A percentile compares a stretch with the other conserved stretches of the same genome.
These are phyloP conservation scores for Solanum neorickii DNA, from an alignment of 257 asterid species.

Conservation along the genomic window DNA sequence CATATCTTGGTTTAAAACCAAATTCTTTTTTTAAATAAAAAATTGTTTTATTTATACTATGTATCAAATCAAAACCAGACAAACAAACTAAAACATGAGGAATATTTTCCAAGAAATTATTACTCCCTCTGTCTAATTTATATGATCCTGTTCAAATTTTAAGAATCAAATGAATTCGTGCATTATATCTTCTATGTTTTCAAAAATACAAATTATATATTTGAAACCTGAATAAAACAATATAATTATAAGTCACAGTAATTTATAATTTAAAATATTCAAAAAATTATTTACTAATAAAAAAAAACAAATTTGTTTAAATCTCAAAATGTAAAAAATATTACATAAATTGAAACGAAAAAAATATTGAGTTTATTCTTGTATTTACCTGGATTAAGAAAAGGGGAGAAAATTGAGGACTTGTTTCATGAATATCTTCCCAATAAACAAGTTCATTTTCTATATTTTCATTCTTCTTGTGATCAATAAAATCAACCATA, in stretches of 20 bases:
- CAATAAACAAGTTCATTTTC: slow-evolving; percentile 45
- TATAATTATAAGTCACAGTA: too few relatives aligned
- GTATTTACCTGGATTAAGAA: slow-evolving; percentile 56
- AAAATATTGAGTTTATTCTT: not conserved
- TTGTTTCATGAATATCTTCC: slow-evolving; percentile 39
- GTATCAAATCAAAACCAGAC: not conserved
- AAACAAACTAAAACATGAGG: not conserved
- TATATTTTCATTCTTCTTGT: slow-evolving; percentile 14
- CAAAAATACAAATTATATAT: not conserved
- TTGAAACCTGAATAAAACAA: too few relatives aligned
- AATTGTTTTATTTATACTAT: not conserved
- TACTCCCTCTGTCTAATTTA: not conserved
- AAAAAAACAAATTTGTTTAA: accelerated
- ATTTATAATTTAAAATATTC: too few relatives aligned
- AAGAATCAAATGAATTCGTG: not conserved
- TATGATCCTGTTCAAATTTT: not conserved
- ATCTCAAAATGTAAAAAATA: accelerated
- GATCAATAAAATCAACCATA: slow-evolving; percentile 32
- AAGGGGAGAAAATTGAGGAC: slow-evolving; percentile 53
- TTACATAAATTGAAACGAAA: not conserved
- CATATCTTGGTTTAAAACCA: not conserved
- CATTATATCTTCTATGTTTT: not conserved
- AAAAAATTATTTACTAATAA: accelerated
- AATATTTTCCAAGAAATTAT: not conserved
- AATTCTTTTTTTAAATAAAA: too few relatives aligned